Base-by-base conservation (phyloP, 805 yeast genomes). In the Yarrowia sp. region DNA sequence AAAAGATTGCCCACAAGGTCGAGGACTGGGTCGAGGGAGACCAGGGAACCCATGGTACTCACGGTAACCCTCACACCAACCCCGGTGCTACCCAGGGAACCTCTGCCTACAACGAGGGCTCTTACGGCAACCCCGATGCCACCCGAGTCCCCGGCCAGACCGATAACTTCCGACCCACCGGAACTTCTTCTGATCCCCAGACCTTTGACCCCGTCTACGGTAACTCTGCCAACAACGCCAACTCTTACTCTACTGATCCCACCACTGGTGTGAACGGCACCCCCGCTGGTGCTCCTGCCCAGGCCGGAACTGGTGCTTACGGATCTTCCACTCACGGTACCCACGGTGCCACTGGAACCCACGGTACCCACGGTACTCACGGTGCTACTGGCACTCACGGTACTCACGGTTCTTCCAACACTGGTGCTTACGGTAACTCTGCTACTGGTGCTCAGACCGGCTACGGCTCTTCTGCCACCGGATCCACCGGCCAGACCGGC, bases 231-330 rank as follows among this genome's bases (percentile, higher is more conserved):
- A 56, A 56, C 63, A 56, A 56, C 39, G 63, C 63, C 49, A 42
- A 42, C 63, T 40, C 49, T 38, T 56, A 19, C 63, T 56, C 63
- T 34, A 42, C 63, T 33, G 63, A 56, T 6, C 33, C 63, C 38
- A 56, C 63, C 49, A 56, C 63, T 13, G 63, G 63, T 8, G 63
- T 56, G 47, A 56, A 56, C 49, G 63, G 63, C 13, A 56, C 63
- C 9, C 63, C 40, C 10, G 63, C 63, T 30, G 63, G 63, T 34
- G 42, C 38, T 5, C 30, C 63, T n/a, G 30, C 63, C 7, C 63
- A 42, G 39, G 63, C 63, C 14, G 63, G 63, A 30, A 9, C 49
- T 7, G 42, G 42, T 17, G 49, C 30, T 10, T 44, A 44, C 49
- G 49, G 49, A 8, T 43, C 46, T 19, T 43, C 46, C 40, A 17